These are phyloP conservation scores for Calonectria henricotiae DNA, from an alignment of 2,329 filamentous ascomycete species.

Conservation along the genomic window DNA sequence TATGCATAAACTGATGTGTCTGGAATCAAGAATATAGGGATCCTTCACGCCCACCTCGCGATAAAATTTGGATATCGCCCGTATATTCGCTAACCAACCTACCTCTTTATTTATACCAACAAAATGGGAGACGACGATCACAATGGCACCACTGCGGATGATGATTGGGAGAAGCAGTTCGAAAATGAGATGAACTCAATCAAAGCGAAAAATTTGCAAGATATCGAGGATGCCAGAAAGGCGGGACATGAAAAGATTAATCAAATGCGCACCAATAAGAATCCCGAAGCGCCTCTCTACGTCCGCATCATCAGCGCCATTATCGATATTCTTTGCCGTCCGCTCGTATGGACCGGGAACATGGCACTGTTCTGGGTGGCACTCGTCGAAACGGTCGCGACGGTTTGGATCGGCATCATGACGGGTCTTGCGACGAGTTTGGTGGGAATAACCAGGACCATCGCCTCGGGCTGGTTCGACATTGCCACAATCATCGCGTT, in stretches of 20 bases:
- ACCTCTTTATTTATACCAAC: neutral
- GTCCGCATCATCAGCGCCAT: neutral
- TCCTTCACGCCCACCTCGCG: too few relatives aligned
- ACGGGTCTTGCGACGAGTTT: neutral
- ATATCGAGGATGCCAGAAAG: slow-evolving; percentile 6
- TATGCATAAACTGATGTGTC: too few relatives aligned
- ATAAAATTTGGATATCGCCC: too few relatives aligned
- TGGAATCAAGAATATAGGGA: too few relatives aligned
- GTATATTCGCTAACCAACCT: neutral
- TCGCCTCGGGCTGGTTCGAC: neutral
- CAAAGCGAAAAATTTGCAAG: neutral
- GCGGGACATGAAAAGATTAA: neutral
- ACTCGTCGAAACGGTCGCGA: neutral
- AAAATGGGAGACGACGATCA: neutral
- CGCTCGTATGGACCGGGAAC: neutral
- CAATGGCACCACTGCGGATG: neutral
- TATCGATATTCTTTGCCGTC: neutral
- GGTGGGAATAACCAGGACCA: neutral
- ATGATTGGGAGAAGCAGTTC: slow-evolving; percentile 1
- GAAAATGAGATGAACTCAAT: neutral
- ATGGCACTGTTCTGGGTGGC: neutral
- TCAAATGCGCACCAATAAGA: neutral
- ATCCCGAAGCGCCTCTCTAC: neutral
- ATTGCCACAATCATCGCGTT: neutral
- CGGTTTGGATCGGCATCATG: neutral